Conservation (phyloP, 331 rosid genomes). For the Malus hybrid region DNA sequence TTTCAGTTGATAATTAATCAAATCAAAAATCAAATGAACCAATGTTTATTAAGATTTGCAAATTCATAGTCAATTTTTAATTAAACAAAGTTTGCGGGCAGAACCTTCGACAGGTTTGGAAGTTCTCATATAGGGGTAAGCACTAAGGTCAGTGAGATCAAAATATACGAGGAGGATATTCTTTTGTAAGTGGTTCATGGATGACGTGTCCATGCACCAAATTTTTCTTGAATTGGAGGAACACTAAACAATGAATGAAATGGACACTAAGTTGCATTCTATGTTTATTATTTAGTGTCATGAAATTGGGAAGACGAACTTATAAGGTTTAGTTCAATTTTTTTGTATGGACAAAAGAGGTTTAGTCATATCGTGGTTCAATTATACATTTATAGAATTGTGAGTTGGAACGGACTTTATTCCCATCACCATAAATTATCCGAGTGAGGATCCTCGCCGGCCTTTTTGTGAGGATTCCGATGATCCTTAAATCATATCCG, state of each 20-base stretch:
- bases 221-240: neutral
- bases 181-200: neutral
- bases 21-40: neutral
- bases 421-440: neutral
- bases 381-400: neutral
- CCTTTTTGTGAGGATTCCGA: too few relatives aligned
- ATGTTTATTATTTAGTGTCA: neutral
- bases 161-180: neutral
- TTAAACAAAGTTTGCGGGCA: neutral
- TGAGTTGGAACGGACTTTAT: neutral
- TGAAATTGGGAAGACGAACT: too few relatives aligned
- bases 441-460: too few relatives aligned
- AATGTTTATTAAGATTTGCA: neutral
- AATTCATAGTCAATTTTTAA: neutral
- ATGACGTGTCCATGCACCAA: neutral
- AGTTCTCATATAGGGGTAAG: neutral
- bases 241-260: neutral
- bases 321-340: neutral
- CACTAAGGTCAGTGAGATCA: neutral
- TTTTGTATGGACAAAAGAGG: too few relatives aligned
- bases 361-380: neutral
- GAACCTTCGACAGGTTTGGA: neutral
- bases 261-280: neutral
- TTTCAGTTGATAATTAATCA: neutral
- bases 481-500: fast-evolving